phyloP scores from a whole-genome alignment of 768 basidiomycete genomes.

The Boletus speciosus region DNA sequence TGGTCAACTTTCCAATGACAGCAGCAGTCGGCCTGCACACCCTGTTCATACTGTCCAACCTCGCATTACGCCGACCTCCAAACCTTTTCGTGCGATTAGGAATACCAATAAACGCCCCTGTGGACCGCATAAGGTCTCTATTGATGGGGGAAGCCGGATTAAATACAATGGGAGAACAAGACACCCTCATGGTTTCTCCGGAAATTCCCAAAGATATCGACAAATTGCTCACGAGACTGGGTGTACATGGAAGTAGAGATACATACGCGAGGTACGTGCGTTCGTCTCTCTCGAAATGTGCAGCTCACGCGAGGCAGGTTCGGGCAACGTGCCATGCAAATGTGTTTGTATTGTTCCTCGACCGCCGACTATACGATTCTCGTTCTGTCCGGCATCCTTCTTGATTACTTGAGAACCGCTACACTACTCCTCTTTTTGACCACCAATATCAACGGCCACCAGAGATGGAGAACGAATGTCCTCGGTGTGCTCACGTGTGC shows the following conservation, averaged over 20 bases:
- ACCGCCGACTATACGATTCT: slow-evolving; percentile 58
- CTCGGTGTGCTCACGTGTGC: slow-evolving; percentile 48
- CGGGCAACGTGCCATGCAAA: slow-evolving; percentile 60
- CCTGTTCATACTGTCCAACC: slow-evolving; percentile 13
- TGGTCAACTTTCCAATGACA: slow-evolving; percentile 4
- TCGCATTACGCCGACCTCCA: slow-evolving; percentile 40
- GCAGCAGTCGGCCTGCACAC: slow-evolving; percentile 14
- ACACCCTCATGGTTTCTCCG: slow-evolving; percentile 10
- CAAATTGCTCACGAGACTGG: slow-evolving; percentile 50
- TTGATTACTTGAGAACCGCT: slow-evolving; percentile 58
- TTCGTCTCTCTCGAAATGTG: neutral
- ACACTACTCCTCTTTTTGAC: slow-evolving; percentile 48
- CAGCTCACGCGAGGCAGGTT: slow-evolving; percentile 42
- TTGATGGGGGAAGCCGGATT: slow-evolving; percentile 43
- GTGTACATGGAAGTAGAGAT: slow-evolving; percentile 53
- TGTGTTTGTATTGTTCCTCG: slow-evolving; percentile 64
- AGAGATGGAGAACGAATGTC: slow-evolving; percentile 43
- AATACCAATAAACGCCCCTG: slow-evolving; percentile 52
- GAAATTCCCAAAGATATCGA: slow-evolving; percentile 49
- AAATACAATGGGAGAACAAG: slow-evolving; percentile 20
- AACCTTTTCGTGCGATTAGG: slow-evolving; percentile 60
- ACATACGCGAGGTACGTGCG: slow-evolving; percentile 54
- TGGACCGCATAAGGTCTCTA: slow-evolving; percentile 47
- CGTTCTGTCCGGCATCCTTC: slow-evolving; percentile 49
- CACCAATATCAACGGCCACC: slow-evolving; percentile 36